Conservation (phyloP, 2,329 filamentous ascomycete species). For the Sporothrix euskadiensis region DNA sequence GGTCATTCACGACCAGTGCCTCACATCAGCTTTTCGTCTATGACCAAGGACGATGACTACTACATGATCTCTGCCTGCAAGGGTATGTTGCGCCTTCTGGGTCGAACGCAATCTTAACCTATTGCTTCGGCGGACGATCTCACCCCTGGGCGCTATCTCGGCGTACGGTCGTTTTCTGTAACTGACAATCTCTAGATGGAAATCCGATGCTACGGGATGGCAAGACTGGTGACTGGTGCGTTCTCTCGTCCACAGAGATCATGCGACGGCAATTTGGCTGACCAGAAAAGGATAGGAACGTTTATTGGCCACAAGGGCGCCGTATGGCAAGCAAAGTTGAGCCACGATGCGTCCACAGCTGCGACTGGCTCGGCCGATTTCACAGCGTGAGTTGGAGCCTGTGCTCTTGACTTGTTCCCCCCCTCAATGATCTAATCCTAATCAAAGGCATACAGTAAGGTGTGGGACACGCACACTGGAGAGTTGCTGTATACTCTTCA, state of each 20-base stretch:
- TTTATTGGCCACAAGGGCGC: constrained; percentile 98
- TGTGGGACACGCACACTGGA: constrained; percentile 96
- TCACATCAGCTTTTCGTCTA: constrained; percentile 83
- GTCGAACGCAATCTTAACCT: background rate
- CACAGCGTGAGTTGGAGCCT: constrained; percentile 66
- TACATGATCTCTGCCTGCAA: constrained; percentile 94
- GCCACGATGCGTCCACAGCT: constrained; percentile 80
- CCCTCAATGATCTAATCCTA: background rate
- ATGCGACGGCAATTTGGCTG: constrained; percentile 26
- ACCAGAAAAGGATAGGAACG: constrained; percentile 89
- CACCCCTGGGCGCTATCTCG: background rate
- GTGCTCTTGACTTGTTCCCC: too few relatives aligned
- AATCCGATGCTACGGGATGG: constrained; percentile 98
- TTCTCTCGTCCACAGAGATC: background rate
- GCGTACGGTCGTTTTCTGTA: too few relatives aligned
- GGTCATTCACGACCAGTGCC: constrained; percentile 91
- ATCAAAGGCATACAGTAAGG: constrained; percentile 60
- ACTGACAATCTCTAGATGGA: constrained; percentile 63
- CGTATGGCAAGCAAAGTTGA: constrained; percentile 93
- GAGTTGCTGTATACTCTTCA: constrained; percentile 84
- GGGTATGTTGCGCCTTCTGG: constrained; percentile 49
- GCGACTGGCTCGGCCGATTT: constrained; percentile 96
- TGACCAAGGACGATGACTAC: constrained; percentile 80
- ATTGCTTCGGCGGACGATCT: background rate
- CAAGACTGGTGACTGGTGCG: constrained; percentile 87